Percentiles rank a stretch among this genome's conserved stretches.
These are phyloP conservation scores for Gossypium laxum DNA, from an alignment of 441 rosid genomes.

Conservation along the genomic window DNA sequence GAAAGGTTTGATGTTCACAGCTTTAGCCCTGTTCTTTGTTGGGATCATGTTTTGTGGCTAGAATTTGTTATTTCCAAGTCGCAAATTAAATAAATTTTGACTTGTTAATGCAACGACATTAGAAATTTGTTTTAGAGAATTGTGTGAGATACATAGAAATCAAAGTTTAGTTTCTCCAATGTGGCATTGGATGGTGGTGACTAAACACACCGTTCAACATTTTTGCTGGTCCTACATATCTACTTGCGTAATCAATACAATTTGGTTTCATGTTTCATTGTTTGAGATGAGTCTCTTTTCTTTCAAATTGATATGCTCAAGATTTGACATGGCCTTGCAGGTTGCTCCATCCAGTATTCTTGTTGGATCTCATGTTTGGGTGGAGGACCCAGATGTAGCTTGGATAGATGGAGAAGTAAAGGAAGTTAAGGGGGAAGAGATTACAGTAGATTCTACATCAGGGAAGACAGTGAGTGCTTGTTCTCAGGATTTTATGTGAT, in stretches of 20 bases:
- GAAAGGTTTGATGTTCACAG: neutral
- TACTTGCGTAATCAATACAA: neutral
- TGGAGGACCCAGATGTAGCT: slow-evolving; percentile 63
- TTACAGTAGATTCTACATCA: slow-evolving; percentile 41
- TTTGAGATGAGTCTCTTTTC: neutral
- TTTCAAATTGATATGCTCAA: slow-evolving; percentile 10
- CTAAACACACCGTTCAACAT: neutral
- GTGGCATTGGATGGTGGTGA: neutral
- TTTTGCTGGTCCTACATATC: neutral
- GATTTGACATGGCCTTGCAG: slow-evolving; percentile 26
- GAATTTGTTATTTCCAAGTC: neutral
- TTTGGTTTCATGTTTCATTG: neutral
- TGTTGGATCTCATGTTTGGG: slow-evolving; percentile 76
- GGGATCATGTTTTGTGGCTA: neutral
- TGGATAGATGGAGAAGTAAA: slow-evolving; percentile 84
- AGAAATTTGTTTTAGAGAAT: neutral
- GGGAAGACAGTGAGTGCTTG: slow-evolving; percentile 51
- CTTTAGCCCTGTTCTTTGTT: neutral
- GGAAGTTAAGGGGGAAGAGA: slow-evolving; percentile 43
- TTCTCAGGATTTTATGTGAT: neutral
- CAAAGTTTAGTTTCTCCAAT: neutral
- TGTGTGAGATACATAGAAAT: neutral
- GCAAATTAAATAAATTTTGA: neutral
- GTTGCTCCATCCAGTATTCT: slow-evolving; percentile 36
- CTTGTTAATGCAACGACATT: neutral